phyloP scores from a whole-genome alignment of 2,329 filamentous ascomycete species.

The Cryoendolithus antarcticus region DNA sequence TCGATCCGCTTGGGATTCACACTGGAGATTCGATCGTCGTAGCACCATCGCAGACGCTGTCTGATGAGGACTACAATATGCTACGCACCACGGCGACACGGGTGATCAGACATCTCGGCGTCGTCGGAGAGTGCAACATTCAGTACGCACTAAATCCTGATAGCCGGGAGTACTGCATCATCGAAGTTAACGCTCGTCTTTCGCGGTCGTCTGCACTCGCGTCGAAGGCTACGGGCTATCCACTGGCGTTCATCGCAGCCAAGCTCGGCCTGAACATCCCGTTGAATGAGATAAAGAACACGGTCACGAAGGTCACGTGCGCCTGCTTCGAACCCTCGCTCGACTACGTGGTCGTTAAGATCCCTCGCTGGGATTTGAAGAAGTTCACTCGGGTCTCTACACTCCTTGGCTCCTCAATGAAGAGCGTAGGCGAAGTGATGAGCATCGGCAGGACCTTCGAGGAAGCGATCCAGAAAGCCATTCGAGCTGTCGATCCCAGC shows the following conservation, averaged over 20 bases:
- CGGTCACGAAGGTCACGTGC: slow-evolving; percentile 95
- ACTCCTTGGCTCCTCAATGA: slow-evolving; percentile 96
- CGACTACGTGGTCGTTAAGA: slow-evolving; percentile 98
- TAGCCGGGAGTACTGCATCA: slow-evolving; percentile 94
- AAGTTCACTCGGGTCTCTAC: slow-evolving; percentile 99
- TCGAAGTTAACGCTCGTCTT: slow-evolving; percentile 97
- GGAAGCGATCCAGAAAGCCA: slow-evolving; percentile 98
- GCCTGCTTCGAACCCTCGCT: slow-evolving; percentile 97
- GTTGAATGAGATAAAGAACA: slow-evolving; percentile 89
- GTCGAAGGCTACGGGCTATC: slow-evolving; percentile 96
- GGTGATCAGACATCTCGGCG: slow-evolving; percentile 91
- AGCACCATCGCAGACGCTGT: slow-evolving; percentile 89
- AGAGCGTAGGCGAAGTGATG: slow-evolving; percentile 98
- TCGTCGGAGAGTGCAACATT: slow-evolving; percentile 97
- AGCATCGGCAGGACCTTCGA: slow-evolving; percentile 97
- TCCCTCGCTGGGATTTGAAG: slow-evolving; percentile 92
- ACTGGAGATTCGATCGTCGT: slow-evolving; percentile 98
- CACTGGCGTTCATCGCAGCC: slow-evolving; percentile 89
- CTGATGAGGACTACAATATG: slow-evolving; percentile 99
- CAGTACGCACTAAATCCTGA: slow-evolving; percentile 96
- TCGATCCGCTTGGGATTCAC: slow-evolving; percentile 92
- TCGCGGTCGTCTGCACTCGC: slow-evolving; percentile 93
- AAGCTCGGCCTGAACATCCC: slow-evolving; percentile 97
- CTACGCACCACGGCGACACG: slow-evolving; percentile 94
- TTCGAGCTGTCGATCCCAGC: slow-evolving; percentile 86